Evolutionary conservation across 2,329 filamentous ascomycete genomes (phyloP).

Genomic region (Nigrograna mackinnonii): DNA sequence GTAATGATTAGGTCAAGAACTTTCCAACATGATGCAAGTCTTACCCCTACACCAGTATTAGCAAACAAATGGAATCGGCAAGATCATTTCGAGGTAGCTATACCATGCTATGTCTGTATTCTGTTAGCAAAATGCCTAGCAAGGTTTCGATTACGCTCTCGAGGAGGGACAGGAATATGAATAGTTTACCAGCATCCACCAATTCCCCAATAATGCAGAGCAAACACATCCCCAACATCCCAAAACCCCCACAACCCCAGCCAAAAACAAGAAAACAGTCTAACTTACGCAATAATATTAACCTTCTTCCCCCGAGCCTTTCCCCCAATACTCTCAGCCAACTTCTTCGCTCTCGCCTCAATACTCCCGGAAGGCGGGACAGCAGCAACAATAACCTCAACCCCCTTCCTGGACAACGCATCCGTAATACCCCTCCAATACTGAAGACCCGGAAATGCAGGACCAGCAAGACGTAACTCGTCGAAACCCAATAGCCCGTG

Average conservation of each 20-base stretch:
- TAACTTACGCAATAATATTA: constrained; percentile 66
- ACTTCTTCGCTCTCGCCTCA: constrained; percentile 58
- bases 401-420: constrained; percentile 57
- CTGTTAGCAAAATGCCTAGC: constrained; percentile 18
- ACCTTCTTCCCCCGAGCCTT: constrained; percentile 61
- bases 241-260: no score
- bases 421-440: constrained; percentile 69
- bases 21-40: constrained; percentile 1
- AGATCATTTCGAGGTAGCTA: neutral
- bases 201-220: neutral
- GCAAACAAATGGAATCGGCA: constrained; percentile 8
- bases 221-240: no score
- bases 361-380: constrained; percentile 64
- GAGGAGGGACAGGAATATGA: no score
- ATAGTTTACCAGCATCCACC: neutral
- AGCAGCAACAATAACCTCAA: constrained; percentile 64
- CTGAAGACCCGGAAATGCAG: constrained; percentile 59
- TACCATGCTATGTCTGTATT: constrained; percentile 58
- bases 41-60: constrained; percentile 41
- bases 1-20: constrained; percentile 1
- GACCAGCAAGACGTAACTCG: constrained; percentile 60
- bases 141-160: no score
- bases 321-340: constrained; percentile 56
- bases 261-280: no score
- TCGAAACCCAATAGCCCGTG: constrained; percentile 70